Evolutionary conservation across 106 monocot genomes (phyloP).

Genomic region (Gastrodia elata): DNA sequence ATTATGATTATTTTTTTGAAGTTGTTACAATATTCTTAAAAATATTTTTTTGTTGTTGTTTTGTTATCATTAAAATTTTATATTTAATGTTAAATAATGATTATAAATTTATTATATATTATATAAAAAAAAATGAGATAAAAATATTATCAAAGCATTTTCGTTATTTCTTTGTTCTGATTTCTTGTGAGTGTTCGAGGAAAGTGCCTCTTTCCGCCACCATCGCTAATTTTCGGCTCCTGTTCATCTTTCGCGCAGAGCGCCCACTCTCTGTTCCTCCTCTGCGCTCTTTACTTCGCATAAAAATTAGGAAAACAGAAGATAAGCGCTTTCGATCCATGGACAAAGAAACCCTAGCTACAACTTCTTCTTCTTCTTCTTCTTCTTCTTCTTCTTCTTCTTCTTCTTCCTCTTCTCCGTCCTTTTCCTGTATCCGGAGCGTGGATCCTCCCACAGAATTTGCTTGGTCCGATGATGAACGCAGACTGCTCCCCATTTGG

Average conservation of each 20-base stretch:
- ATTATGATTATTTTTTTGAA: no score
- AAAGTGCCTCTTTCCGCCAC: no score
- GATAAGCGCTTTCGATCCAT: not conserved
- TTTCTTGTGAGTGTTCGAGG: no score
- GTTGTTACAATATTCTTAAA: no score
- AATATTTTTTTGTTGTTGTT: no score
- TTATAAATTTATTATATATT: no score
- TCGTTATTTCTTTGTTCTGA: no score
- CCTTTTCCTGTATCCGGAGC: not conserved
- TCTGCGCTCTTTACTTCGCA: not conserved
- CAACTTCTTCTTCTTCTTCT: slow-evolving; percentile 7
- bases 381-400: not conserved
- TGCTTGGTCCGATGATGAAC: slow-evolving; percentile 43
- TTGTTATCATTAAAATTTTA: no score
- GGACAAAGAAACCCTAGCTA: slow-evolving; percentile 7
- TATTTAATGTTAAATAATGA: no score
- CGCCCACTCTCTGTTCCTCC: not conserved
- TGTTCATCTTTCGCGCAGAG: not conserved
- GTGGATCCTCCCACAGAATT: slow-evolving; percentile 35
- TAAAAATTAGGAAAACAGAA: not conserved
- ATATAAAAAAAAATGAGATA: no score
- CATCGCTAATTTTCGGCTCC: not conserved
- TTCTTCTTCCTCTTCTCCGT: slow-evolving; percentile 2
- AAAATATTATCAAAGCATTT: no score
- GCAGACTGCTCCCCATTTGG: slow-evolving; percentile 20